Conservation (phyloP, 139 green algal species). For the Dunaliella primolecta region DNA sequence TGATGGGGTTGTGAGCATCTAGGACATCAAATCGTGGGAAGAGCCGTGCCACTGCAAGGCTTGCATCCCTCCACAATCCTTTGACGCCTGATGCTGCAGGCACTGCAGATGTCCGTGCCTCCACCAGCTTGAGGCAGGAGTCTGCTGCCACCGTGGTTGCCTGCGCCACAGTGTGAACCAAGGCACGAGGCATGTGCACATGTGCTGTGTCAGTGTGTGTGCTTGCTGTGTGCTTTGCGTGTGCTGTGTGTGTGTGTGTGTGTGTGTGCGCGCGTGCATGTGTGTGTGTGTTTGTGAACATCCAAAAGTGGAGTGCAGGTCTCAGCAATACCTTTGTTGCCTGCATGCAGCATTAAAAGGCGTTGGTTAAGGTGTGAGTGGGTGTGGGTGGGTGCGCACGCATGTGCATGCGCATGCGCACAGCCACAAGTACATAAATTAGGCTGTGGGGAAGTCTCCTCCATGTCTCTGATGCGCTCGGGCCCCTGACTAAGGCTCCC, state of each 20-base stretch:
- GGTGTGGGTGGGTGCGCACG: too few species aligned
- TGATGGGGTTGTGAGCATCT: neutral
- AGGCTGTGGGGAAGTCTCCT: neutral
- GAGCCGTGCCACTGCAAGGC: neutral
- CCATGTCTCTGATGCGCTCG: conserved; percentile 38
- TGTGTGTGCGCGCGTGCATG: too few species aligned
- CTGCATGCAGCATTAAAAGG: too few species aligned
- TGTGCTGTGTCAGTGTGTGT: neutral
- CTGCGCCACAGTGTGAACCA: conserved; percentile 10
- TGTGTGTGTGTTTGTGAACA: too few species aligned
- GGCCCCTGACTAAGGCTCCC: conserved; percentile 1
- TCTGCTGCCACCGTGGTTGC: conserved; percentile 31
- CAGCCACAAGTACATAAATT: neutral
- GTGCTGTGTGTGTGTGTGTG: too few species aligned
- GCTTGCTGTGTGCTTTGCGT: too few species aligned
- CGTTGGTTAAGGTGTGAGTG: too few species aligned
- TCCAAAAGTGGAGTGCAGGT: too few species aligned
- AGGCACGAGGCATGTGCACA: neutral
- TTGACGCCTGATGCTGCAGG: neutral
- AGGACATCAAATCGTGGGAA: conserved; percentile 15
- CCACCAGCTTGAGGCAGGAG: conserved; percentile 41
- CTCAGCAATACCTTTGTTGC: too few species aligned
- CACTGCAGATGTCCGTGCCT: conserved; percentile 25
- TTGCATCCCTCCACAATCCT: conserved; percentile 15
- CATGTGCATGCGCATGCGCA: neutral